A percentile compares a stretch with the other conserved stretches of the same genome.
phyloP scores from a whole-genome alignment of 306 rosid genomes.

The Cicer chorassanicum region DNA sequence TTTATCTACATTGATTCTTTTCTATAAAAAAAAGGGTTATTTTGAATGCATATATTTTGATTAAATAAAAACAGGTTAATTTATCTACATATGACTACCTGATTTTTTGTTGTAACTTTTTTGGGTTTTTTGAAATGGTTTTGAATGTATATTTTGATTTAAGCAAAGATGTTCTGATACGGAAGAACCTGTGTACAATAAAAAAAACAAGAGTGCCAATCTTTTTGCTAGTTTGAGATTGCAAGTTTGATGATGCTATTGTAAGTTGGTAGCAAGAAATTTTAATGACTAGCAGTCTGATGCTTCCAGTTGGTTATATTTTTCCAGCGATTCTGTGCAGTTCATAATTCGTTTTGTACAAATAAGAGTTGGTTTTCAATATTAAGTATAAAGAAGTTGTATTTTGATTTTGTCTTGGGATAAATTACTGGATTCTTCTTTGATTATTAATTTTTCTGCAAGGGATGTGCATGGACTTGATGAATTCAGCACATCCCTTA shows the following conservation, averaged over 20 bases:
- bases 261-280: constrained; percentile 6
- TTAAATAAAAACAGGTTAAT: too few relatives aligned
- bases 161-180: neutral
- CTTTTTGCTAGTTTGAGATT: neutral
- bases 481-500: neutral
- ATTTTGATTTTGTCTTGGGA: neutral
- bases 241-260: neutral
- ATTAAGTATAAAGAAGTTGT: neutral
- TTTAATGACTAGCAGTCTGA: neutral
- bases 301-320: neutral
- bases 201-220: neutral
- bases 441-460: too few relatives aligned
- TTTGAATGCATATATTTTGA: neutral
- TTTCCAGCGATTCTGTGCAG: neutral
- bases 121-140: too few relatives aligned
- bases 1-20: neutral
- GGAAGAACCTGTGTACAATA: neutral
- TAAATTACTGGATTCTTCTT: too few relatives aligned
- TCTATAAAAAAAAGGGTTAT: too few relatives aligned
- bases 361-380: neutral
- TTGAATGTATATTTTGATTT: neutral
- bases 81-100: too few relatives aligned
- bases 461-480: too few relatives aligned
- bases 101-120: too few relatives aligned
- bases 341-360: neutral